A percentile compares a stretch with the other conserved stretches of the same genome.
phyloP scores from a whole-genome alignment of 2,329 filamentous ascomycete species.

The Zymoseptoria ardabiliae region DNA sequence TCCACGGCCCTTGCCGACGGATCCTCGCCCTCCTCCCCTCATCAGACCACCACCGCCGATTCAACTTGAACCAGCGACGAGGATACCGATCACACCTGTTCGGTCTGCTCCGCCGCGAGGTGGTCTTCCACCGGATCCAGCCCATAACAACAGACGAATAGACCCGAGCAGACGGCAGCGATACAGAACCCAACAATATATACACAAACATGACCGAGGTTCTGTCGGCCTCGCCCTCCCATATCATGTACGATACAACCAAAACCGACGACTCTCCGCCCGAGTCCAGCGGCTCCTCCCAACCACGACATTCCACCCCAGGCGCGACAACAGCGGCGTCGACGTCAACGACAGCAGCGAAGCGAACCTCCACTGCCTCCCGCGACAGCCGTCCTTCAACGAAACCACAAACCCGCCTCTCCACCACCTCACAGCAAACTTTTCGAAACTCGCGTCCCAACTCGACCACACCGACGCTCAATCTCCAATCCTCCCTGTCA shows the following conservation, averaged over 20 bases:
- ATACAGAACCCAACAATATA: background rate
- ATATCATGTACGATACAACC: background rate
- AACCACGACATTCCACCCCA: slow-evolving; percentile 1
- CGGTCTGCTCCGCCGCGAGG: background rate
- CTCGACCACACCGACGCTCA: slow-evolving; percentile 70
- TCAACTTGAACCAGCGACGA: background rate
- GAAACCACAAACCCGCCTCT: slow-evolving; percentile 44
- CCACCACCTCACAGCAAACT: slow-evolving; percentile 55
- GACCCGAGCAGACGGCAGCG: background rate
- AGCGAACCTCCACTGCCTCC: background rate
- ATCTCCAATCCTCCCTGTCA: slow-evolving; percentile 74
- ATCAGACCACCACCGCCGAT: background rate
- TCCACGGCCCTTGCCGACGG: background rate
- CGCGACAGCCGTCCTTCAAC: background rate
- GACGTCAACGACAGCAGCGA: background rate
- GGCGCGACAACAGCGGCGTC: background rate
- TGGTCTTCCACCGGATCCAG: background rate
- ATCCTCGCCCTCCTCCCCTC: background rate
- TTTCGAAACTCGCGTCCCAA: slow-evolving; percentile 63
- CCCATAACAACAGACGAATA: background rate
- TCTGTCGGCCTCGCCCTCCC: slow-evolving; percentile 4
- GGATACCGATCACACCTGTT: background rate
- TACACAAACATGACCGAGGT: slow-evolving; percentile 14
- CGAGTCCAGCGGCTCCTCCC: slow-evolving; percentile 3
- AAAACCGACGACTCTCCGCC: background rate